Percentiles rank a stretch among this genome's conserved stretches.
Conservation (phyloP, 805 yeast species). For the Zygosaccharomyces pseudorouxii region DNA sequence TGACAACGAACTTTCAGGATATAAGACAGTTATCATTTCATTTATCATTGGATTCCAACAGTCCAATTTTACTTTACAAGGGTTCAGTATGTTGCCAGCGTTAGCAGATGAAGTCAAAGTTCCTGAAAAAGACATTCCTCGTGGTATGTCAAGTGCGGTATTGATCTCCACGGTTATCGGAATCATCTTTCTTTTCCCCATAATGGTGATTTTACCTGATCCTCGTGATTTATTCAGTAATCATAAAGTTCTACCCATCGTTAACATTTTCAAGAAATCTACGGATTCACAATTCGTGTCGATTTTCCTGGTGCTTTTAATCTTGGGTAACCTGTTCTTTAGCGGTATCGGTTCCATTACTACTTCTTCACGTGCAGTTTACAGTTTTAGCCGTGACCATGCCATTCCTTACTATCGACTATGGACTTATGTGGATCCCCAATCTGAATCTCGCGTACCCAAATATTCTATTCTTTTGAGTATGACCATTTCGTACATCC, state of each 20-base stretch:
- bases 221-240: constrained; percentile 49
- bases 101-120: constrained; percentile 75
- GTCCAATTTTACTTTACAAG: constrained; percentile 73
- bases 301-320: constrained; percentile 58
- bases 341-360: constrained; percentile 78
- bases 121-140: constrained; percentile 72
- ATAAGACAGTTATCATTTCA: constrained; percentile 60
- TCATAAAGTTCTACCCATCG: constrained; percentile 73
- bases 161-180: constrained; percentile 65
- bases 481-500: constrained; percentile 52
- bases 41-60: constrained; percentile 75
- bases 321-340: constrained; percentile 65
- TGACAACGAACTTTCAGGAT: constrained; percentile 70
- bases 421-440: constrained; percentile 62
- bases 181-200: constrained; percentile 63
- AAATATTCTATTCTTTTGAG: constrained; percentile 63
- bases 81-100: constrained; percentile 77
- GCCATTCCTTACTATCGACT: constrained; percentile 62
- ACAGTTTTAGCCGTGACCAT: constrained; percentile 77
- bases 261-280: constrained; percentile 64
- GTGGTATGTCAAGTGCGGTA: constrained; percentile 65
- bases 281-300: constrained; percentile 68
- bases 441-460: constrained; percentile 56
- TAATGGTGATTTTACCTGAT: constrained; percentile 69
- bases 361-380: constrained; percentile 78